Conservation (phyloP, 2,329 filamentous ascomycete species). For the Epichloe sylvatica region DNA sequence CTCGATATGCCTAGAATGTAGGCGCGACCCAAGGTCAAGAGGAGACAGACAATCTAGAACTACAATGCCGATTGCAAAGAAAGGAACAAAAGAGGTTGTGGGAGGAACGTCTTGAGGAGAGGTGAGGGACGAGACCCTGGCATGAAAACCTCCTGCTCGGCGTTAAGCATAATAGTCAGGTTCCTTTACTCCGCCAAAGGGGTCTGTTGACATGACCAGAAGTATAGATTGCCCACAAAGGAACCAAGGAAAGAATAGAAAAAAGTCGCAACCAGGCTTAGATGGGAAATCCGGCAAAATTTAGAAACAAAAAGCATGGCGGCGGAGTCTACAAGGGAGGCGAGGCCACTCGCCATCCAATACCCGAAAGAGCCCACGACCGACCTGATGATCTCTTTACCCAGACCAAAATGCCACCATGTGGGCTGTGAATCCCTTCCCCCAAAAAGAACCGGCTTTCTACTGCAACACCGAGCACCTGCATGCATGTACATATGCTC, state of each 20-base stretch:
- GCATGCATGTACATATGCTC: too few species aligned
- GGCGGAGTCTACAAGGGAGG: conserved; percentile 3
- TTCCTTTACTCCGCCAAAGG: not conserved
- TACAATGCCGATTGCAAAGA: not conserved
- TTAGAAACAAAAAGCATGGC: not conserved
- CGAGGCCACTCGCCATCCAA: not conserved
- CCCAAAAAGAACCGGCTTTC: too few species aligned
- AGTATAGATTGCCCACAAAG: not conserved
- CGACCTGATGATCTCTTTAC: not conserved
- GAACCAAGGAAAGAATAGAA: not conserved
- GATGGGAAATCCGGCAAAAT: not conserved
- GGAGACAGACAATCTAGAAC: not conserved
- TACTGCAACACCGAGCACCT: too few species aligned
- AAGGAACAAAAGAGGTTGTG: not conserved
- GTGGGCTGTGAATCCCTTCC: not conserved
- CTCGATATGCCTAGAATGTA: not conserved
- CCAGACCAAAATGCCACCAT: not conserved
- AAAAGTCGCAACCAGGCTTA: not conserved
- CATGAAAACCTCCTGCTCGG: conserved; percentile 1
- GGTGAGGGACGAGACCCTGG: conserved; percentile 1
- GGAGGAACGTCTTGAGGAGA: not conserved
- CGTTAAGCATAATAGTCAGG: not conserved
- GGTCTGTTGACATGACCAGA: not conserved
- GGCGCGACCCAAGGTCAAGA: not conserved
- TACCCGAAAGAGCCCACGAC: not conserved